phyloP scores from a whole-genome alignment of 2,329 filamentous ascomycete genomes.

The Paraconiothyrium sp. region DNA sequence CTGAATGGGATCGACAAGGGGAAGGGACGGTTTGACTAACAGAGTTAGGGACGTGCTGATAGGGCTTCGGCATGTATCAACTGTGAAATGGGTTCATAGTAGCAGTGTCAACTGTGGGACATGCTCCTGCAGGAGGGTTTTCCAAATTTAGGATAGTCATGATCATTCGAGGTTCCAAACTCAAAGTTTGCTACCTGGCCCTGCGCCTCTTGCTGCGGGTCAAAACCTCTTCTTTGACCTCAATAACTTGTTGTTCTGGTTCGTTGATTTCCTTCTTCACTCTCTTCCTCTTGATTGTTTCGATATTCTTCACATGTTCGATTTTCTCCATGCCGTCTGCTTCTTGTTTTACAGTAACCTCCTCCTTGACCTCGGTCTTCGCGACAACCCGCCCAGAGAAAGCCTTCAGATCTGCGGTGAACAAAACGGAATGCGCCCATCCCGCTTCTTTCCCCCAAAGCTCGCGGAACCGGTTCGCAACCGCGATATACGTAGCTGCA shows the following conservation, averaged over 20 bases:
- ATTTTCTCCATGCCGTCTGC: conserved; percentile 32
- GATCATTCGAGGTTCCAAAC: background rate
- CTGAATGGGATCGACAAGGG: background rate
- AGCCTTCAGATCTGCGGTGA: conserved; percentile 87
- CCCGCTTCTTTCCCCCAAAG: conserved; percentile 95
- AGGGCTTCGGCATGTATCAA: background rate
- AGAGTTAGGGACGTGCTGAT: background rate
- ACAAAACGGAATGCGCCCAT: conserved; percentile 97
- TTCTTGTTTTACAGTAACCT: conserved; percentile 50
- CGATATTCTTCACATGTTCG: conserved; percentile 10
- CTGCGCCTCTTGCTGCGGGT: conserved; percentile 43
- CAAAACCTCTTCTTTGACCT: conserved; percentile 49
- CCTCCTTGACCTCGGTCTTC: conserved; percentile 60
- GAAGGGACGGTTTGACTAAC: background rate
- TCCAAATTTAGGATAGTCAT: background rate
- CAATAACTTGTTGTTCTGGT: conserved; percentile 49
- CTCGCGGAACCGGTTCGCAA: conserved; percentile 87
- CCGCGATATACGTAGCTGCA: conserved; percentile 86
- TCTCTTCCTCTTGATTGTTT: conserved; percentile 19
- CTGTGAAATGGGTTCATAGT: background rate
- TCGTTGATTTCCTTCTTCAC: conserved; percentile 51
- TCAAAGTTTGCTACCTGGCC: conserved; percentile 6
- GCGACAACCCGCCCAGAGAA: conserved; percentile 75
- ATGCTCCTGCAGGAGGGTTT: background rate
- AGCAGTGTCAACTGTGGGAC: background rate